Evolutionary conservation across 2,329 filamentous ascomycete genomes (phyloP), one percentile per base, ranked within the genome.

Genomic region (Sclerotinia subarctica): DNA sequence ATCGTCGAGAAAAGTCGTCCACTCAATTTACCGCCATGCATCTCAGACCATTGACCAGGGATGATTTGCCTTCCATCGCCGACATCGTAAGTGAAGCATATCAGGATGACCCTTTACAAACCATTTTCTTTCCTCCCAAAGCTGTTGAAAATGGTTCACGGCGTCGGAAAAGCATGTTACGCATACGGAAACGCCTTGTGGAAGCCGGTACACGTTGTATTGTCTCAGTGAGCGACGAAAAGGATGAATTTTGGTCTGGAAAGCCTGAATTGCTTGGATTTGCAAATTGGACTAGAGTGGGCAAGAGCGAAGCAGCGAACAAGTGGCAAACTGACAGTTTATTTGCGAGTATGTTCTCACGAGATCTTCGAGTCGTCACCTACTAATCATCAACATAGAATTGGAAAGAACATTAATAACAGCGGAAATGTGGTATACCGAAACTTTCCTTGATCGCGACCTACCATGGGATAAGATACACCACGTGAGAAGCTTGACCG

Each of bases 251-350:
- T 24, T 68, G 66, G 66, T 54, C 15, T 64, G 66, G 58, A 3
- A 38, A 56, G n/a, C 21, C 32, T 38, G 58, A 68, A 38, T 38
- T 68, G 5, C n/a, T 68, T 11, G 66, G 58, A 15, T 68, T 57
- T 56, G 26, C 66, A 17, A 56, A 54, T 26, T 68, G 66, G 66
- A 32, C 21, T 10, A 54, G 58, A 49, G 38, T 15, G 26, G 66
- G 66, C 10, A 56, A 54, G 21, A 68, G 66, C 51, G 42, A 49
- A 35, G 51, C 58, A 17, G 66, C 66, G 1, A 63, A 15, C 29
- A 64, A 68, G 26, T 68, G 66, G 58, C 49, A 68, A 19, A 56
- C 26, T 29, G 66, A 64, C 3, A 42, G 29, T 56, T 32, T 64
- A 19, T 64, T 32, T n/a, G 35, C 38, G 7, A 68, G 66, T 64